Conservation (phyloP, 768 basidiomycete species). For the Cytidiella melzeri region DNA sequence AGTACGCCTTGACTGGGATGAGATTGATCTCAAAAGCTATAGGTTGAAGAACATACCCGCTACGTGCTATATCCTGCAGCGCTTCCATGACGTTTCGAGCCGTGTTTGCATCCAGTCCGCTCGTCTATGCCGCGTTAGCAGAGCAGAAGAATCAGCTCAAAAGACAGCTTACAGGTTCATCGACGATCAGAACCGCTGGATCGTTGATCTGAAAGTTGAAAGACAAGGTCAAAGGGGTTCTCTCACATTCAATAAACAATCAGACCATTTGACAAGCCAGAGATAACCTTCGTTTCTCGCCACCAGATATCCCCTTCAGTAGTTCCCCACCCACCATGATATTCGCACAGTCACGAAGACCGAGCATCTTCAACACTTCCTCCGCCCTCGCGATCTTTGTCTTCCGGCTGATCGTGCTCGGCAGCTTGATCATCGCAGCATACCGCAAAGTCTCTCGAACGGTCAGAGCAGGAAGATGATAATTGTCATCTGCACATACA, state of each 20-base stretch:
- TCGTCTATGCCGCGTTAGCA: constrained; percentile 3
- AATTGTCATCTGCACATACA: constrained; percentile 8
- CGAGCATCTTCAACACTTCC: constrained; percentile 39
- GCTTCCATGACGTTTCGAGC: constrained; percentile 40
- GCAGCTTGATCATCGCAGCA: constrained; percentile 34
- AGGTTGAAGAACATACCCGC: constrained; percentile 5
- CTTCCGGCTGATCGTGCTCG: constrained; percentile 25
- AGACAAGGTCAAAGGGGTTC: constrained; percentile 24
- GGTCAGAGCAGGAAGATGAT: constrained; percentile 12
- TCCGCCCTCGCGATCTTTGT: constrained; percentile 37
- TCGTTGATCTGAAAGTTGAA: constrained; percentile 6
- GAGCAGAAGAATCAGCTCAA: no score
- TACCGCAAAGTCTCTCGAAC: constrained; percentile 30
- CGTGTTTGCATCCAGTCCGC: constrained; percentile 38
- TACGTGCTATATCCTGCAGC: constrained; percentile 23
- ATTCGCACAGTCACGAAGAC: constrained; percentile 40
- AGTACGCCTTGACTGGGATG: constrained; percentile 35
- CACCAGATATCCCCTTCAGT: constrained; percentile 39
- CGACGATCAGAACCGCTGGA: constrained; percentile 9
- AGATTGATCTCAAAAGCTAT: background rate
- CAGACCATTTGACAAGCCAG: constrained; percentile 38
- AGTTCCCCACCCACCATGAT: constrained; percentile 38
- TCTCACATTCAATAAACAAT: constrained; percentile 33
- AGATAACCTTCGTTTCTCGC: constrained; percentile 42
- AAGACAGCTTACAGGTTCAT: constrained; percentile 7